Evolutionary conservation across 192 early-diverging fungal species (phyloP).

Genomic region (Umbelopsis isabellina): DNA sequence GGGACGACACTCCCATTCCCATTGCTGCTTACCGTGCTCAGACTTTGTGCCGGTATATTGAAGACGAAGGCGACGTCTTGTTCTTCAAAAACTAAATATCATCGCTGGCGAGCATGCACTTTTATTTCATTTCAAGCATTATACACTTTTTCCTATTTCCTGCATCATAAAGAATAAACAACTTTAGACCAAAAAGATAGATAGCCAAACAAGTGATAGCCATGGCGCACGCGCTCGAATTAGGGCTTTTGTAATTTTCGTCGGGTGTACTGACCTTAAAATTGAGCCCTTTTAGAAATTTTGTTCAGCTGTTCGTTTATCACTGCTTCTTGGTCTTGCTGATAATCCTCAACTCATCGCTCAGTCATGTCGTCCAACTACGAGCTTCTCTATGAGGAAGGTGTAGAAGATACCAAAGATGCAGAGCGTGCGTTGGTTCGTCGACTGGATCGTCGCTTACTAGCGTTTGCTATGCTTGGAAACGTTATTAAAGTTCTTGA

Average conservation of each 20-base stretch:
- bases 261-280: no score
- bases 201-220: neutral
- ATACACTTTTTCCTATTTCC: neutral
- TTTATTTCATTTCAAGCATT: neutral
- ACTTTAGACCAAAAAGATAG: neutral
- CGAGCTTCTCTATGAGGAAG: slow-evolving; percentile 6
- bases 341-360: neutral
- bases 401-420: neutral
- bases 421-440: slow-evolving; percentile 34
- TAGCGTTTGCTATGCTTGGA: slow-evolving; percentile 45
- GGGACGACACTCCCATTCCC: slow-evolving; percentile 72
- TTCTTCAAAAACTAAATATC: slow-evolving; percentile 61
- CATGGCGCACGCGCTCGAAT: neutral
- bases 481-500: slow-evolving; percentile 43
- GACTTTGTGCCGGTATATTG: slow-evolving; percentile 83
- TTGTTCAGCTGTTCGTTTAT: neutral
- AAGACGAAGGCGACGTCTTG: slow-evolving; percentile 84
- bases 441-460: slow-evolving; percentile 35
- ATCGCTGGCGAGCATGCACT: neutral
- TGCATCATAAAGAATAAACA: neutral
- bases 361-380: neutral
- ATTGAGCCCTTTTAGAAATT: neutral
- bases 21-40: slow-evolving; percentile 70
- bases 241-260: no score
- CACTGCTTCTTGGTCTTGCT: neutral